Evolutionary conservation across 2,329 filamentous ascomycete genomes (phyloP), one percentile per base, ranked within the genome.

Genomic region (Fusarium coicis): DNA sequence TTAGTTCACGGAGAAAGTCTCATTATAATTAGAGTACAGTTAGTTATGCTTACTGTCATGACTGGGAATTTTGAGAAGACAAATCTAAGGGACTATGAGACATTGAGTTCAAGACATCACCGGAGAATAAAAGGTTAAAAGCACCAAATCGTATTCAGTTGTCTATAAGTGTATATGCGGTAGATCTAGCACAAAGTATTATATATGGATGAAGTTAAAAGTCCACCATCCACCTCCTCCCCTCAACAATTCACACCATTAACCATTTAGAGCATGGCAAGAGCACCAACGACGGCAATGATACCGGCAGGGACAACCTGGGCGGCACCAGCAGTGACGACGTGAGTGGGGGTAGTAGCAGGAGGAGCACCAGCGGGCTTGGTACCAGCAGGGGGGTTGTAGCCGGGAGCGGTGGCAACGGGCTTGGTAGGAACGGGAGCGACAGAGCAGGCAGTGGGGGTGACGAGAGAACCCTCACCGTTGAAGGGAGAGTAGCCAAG

Each of bases 221-320:
- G 50, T 54, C 36, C 36, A 54, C 23, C 37, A 40, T 54, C 26
- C 23, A 30, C 36, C 36, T 42, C 19, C 36, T 40, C 19, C 1
- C 14, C 32, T 50, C 15, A 50, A 36, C 4, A 30, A 55, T 55
- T 53, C 28, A 30, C 37, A 30, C 32, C 55, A 9, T 16, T 1
- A 14, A 32, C 28, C 44, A 43, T 53, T 69, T 79, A 79, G 39
- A 79, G 65, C 39, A 80, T 63, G 43, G 74, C 75, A 46, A 78
- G 28, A 28, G 73, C 73, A 53, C 76, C 77, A n/a, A 78, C 66
- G 32, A 77, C 71, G 26, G 78, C 56, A 12, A 79, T 42, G 36
- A 77, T 59, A 52, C 76, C 65, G 36, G 63, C 72, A 36, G 78
- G 76, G 44, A 60, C 56, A 28, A 77, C 43, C 52, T 63, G 65